Base-by-base conservation (phyloP, 148 eudicot genomes). In the Cornus florida region DNA sequence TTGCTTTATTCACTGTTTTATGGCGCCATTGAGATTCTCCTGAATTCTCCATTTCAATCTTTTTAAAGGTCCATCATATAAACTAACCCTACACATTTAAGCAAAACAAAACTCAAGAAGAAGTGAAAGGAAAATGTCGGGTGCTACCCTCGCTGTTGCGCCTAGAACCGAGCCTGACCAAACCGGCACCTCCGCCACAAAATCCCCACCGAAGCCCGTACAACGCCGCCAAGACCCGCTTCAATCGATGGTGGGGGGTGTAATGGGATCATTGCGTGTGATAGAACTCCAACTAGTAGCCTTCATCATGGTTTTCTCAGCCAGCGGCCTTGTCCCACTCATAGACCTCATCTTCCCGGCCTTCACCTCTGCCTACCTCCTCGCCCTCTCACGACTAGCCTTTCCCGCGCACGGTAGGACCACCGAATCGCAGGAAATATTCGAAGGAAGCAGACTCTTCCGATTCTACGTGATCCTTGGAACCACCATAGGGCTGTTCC, bases 291-390 rank as follows among this genome's bases (percentile, higher is more conserved):
- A 96, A 67, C 84, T 96, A 59, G 97, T 93, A 14, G 97, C 93
- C 16, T 96, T 96, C 92, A 93, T 96, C 20, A 92, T 96, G 94
- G 98, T 96, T 6, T 91, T 96, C 84, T 96, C 98, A 0, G 88
- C 90, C 14, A 96, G 95, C 64, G 98, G 99, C 22, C 86, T 96
- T 2, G 92, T 96, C 78, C 98, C 99, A 2, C 93, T 93, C 56
- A 71, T 91, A 8, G 98, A 96, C 84, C 90, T 96, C 22, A 35
- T 86, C 64, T 96, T 90, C 72, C 97, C 98, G 0, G 93, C 89
- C 72, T 84, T 93, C 17, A 84, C 91, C 50, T 80, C 99, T 0
- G 85, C 85, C 0, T 95, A 95, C 75, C 73, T 95, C 77, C 19
- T 93, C 3, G 80, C 79, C 10, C 91, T 96, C 10, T 91, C 99